Evolutionary conservation across 2,329 filamentous ascomycete genomes (phyloP).

Genomic region (Diaporthe citriasiana): DNA sequence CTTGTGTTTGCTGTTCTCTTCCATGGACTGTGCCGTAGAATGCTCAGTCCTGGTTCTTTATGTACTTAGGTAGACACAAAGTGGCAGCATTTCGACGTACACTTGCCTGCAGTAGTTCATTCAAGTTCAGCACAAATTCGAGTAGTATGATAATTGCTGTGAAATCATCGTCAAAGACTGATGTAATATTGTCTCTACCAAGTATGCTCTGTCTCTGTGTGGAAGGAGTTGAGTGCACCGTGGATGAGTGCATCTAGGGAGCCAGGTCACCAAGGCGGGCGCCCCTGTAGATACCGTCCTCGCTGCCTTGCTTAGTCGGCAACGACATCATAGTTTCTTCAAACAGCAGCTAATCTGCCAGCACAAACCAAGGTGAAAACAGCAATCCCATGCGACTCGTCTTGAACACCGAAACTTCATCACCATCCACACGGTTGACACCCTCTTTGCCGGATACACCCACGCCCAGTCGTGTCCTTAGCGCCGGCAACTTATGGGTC

Average conservation of each 20-base stretch:
- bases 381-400: neutral
- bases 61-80: too few relatives aligned
- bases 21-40: too few relatives aligned
- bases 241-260: neutral
- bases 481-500: neutral
- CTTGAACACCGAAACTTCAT: neutral
- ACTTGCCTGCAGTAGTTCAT: neutral
- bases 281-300: too few relatives aligned
- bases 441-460: neutral
- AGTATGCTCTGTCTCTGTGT: neutral
- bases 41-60: too few relatives aligned
- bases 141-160: too few relatives aligned
- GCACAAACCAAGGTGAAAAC: neutral
- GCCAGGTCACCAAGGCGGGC: neutral
- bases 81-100: neutral
- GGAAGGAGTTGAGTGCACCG: neutral
- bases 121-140: neutral
- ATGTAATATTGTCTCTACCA: neutral
- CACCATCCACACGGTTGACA: neutral
- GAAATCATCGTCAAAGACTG: too few relatives aligned
- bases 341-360: neutral
- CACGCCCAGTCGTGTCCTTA: constrained; percentile 6
- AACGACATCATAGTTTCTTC: neutral
- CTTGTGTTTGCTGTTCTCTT: too few relatives aligned
- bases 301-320: neutral